Conservation (phyloP, 345 rosid genomes). For the Citrus reticulata region DNA sequence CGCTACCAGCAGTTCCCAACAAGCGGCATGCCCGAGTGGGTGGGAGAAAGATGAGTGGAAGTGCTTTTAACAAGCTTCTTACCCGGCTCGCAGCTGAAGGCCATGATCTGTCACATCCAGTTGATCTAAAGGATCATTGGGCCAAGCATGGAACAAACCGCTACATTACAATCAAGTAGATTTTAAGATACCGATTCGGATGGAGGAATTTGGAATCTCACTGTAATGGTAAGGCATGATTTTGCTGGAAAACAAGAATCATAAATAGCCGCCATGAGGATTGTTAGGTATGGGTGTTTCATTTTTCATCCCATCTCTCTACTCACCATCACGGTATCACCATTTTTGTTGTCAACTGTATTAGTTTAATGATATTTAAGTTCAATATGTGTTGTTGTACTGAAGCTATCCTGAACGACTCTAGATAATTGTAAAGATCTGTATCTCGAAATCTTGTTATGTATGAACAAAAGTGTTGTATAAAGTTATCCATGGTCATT, state of each 20-base stretch:
- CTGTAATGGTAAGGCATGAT: not conserved
- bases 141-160: constrained; percentile 73
- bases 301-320: not conserved
- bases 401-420: not conserved
- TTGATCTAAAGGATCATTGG: constrained; percentile 74
- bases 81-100: constrained; percentile 83
- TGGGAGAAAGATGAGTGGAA: constrained; percentile 97
- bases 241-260: not conserved
- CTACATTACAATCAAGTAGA: constrained; percentile 50
- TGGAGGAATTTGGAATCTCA: not conserved
- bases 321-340: not conserved
- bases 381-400: not conserved
- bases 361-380: not conserved
- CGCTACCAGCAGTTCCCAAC: constrained; percentile 84
- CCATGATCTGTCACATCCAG: constrained; percentile 65
- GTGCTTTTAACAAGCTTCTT: constrained; percentile 94
- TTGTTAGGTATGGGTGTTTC: not conserved
- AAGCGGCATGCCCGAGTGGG: constrained; percentile 90
- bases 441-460: not conserved
- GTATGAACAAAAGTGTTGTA: not conserved
- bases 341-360: not conserved
- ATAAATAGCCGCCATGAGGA: not conserved
- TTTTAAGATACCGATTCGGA: not conserved
- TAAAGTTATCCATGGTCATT: no score
- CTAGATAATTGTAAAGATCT: constrained; percentile 13